A percentile compares a stretch with the other conserved stretches of the same genome.
Evolutionary conservation across 192 early-diverging fungal species (phyloP).

Genomic region (Coemansia sp.): DNA sequence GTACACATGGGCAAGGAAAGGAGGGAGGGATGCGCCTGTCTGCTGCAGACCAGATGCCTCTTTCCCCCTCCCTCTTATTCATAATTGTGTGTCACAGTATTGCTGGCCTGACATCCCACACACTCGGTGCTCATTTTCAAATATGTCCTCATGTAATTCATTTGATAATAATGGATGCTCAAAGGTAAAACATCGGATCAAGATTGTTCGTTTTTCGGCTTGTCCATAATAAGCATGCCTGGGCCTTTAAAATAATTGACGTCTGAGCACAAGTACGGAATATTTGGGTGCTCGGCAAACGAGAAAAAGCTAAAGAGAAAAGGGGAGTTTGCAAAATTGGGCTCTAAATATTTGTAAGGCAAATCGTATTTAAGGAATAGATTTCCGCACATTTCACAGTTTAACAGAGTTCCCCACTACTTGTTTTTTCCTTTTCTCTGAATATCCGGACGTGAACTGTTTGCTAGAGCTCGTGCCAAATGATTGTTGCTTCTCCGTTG

Average conservation of each 20-base stretch:
- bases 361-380: not conserved
- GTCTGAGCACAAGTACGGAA: not conserved
- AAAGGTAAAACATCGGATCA: not conserved
- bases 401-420: not conserved
- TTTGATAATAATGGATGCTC: not conserved
- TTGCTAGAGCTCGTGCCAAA: slow-evolving; percentile 1
- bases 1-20: no score
- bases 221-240: not conserved
- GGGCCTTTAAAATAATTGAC: not conserved
- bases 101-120: no score
- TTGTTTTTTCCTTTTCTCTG: not conserved
- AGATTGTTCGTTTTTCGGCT: not conserved
- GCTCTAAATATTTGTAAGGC: not conserved
- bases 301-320: not conserved
- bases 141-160: not conserved
- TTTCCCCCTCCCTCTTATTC: no score
- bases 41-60: no score
- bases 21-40: no score
- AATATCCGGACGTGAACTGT: not conserved
- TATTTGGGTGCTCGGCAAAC: not conserved
- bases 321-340: not conserved
- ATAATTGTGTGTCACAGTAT: not conserved
- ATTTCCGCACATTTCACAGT: not conserved
- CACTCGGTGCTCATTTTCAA: no score
- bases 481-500: slow-evolving; percentile 49